Evolutionary conservation across 768 basidiomycete species (phyloP), one percentile per base, ranked within the genome.

Genomic region (Hericium erinaceus): DNA sequence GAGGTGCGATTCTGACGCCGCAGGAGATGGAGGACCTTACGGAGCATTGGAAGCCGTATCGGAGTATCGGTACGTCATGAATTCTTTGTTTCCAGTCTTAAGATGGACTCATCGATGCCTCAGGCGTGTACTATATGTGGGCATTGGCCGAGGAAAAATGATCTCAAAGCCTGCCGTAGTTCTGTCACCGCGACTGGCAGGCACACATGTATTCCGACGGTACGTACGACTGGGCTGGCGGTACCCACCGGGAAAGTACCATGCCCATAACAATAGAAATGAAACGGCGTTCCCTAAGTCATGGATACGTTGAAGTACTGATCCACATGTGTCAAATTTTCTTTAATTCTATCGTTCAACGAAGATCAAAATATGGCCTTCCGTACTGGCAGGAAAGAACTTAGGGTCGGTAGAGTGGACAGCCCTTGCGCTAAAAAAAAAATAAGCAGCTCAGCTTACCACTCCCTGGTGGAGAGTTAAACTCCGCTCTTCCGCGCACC

Each of bases 61-160:
- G 91, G 63, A 90, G 87, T 64, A 60, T 94, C 33, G 92, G 88
- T 87, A 64, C 58, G 80, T 69, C 9, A 33, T 33, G 6, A 33
- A 8, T 5, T 7, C 7, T 37, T 38, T 56, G 10, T 44, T 33
- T 28, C 46, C 55, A 3, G 38, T 51, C 56, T 26, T 48, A 16
- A 8, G 33, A 57, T 11, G 46, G 39, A 37, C 57, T 49, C 55
- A 38, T 58, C 58, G 16, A 53, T 54, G 48, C 48, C 48, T 33
- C 61, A 87, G 86, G 80, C 54, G 86, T 89, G 22, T 92, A 87
- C 70, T 92, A 89, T 70, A 92, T 92, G 89, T 94, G 91, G 91
- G 80, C 86, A 2, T 74, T 91, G 56, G 80, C 83, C 9, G 80
- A 83, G 58, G 67, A 70, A 46, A 59, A 61, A 28, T 55, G 52